Evolutionary conservation across 2,329 filamentous ascomycete genomes (phyloP).

Genomic region (Knoxdaviesia capensis): DNA sequence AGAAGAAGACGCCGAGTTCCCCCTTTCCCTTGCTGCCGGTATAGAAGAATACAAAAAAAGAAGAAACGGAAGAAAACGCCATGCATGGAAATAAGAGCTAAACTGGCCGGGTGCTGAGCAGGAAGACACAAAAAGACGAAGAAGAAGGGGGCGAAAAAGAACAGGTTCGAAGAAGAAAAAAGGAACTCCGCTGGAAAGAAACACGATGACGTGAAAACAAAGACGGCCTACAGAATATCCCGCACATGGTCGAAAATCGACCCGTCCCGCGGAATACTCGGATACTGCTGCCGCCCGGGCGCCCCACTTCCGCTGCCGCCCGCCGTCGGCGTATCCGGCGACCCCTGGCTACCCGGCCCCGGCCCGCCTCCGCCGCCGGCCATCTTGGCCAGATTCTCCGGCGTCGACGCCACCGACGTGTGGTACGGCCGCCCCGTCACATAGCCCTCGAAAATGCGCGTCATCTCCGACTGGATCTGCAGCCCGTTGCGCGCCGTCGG

Average conservation of each 20-base stretch:
- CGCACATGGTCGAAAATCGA: constrained; percentile 2
- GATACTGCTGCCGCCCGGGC: no score
- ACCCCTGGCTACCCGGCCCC: background rate
- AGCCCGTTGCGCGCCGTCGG: constrained; percentile 19
- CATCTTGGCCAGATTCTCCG: background rate
- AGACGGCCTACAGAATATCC: background rate
- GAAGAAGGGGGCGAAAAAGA: background rate
- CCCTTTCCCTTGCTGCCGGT: background rate
- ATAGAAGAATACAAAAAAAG: background rate
- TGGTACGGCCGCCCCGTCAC: constrained; percentile 10
- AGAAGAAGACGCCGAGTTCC: background rate
- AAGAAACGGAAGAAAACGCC: background rate
- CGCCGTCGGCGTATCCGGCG: background rate
- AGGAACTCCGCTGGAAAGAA: background rate
- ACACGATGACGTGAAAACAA: background rate
- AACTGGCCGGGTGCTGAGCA: background rate
- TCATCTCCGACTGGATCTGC: constrained; percentile 33
- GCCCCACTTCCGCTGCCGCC: background rate
- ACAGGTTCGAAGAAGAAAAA: background rate
- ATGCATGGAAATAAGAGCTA: background rate
- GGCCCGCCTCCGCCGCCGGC: constrained; percentile 1
- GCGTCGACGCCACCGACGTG: no score
- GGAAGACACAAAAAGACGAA: background rate
- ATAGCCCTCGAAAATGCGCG: constrained; percentile 21
- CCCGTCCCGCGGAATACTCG: background rate